Percentiles rank a stretch among this genome's conserved stretches.
phyloP scores from a whole-genome alignment of 2,329 filamentous ascomycete species.

The Phyllosticta citrichinensis region DNA sequence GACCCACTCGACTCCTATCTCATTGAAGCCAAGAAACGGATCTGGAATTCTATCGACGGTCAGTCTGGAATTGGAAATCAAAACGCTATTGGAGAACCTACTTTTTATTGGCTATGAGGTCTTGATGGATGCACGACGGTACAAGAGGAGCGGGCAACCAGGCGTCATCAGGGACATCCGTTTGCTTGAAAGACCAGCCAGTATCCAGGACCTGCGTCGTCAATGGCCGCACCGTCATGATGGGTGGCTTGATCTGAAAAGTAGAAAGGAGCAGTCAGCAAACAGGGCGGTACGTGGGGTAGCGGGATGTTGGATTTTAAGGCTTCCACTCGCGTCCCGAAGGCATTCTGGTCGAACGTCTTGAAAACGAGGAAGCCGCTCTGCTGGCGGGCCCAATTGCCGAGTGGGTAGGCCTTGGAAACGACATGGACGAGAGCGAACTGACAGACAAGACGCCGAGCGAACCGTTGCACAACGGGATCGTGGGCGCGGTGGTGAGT shows the following conservation, averaged over 20 bases:
- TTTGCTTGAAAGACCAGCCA: slow-evolving; percentile 39
- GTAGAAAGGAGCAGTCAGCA: not conserved
- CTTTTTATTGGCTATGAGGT: slow-evolving; percentile 37
- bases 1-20: slow-evolving; percentile 40
- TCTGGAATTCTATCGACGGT: slow-evolving; percentile 35
- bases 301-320: not conserved
- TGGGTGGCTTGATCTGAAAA: not conserved
- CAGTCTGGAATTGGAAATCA: not conserved
- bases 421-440: not conserved
- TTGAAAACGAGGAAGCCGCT: not conserved
- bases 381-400: not conserved
- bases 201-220: slow-evolving; percentile 23
- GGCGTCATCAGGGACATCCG: slow-evolving; percentile 26
- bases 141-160: slow-evolving; percentile 37
- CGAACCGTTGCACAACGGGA: not conserved
- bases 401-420: not conserved
- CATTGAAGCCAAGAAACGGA: slow-evolving; percentile 42
- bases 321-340: not conserved
- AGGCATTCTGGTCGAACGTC: not conserved
- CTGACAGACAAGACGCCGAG: not conserved
- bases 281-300: not conserved
- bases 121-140: slow-evolving; percentile 39
- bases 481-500: not conserved
- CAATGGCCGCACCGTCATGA: slow-evolving; percentile 19
- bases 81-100: slow-evolving; percentile 17